Base-by-base conservation (phyloP, 805 yeast species). In the Starmerella stellata region DNA sequence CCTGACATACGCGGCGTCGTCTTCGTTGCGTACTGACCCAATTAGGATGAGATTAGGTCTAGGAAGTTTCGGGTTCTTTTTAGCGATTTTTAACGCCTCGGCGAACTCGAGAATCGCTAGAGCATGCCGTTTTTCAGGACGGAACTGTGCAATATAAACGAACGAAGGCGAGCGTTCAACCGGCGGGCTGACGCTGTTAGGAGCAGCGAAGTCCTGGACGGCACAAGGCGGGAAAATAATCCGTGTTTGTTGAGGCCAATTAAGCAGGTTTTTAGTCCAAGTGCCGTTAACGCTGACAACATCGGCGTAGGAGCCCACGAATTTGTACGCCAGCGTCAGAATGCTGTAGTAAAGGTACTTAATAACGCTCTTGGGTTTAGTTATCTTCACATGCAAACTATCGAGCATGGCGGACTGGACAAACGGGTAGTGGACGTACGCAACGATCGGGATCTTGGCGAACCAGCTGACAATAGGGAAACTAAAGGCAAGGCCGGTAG, bases 341-440 rank as follows among this genome's bases (percentile, higher is more conserved):
- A 61, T 2, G 21, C 64, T 58, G 95, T 96, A 90, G 57, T 90
- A 90, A 4, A 16, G 18, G 39, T 16, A 40, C 43, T 45, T 45
- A 29, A 17, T 17, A 2, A 60, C 31, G 44, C 64, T 70, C 52
- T 72, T 74, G 19, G 63, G 41, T 23, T 36, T 35, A 21, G 33
- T 24, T 15, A 40, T 30, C 17, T 25, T n/a, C 11, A 36, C 38
- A 14, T 40, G 34, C 20, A 52, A 32, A 27, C 50, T 35, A 13
- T 49, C 42, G 52, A 41, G 32, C 99, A 90, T 90, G 48, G 87
- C 96, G 21, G 63, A 59, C 32, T 93, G 92, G 25, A 90, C 74
- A 15, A 85, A 71, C 1, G 99, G 99, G 61, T 79, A 90, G 59
- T 90, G 99, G n/a, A 82, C 80, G 52, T 90, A 90, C 1, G 94